Base-by-base conservation (phyloP, 495 filamentous ascomycete genomes). In the Penicillium ochrochloron region DNA sequence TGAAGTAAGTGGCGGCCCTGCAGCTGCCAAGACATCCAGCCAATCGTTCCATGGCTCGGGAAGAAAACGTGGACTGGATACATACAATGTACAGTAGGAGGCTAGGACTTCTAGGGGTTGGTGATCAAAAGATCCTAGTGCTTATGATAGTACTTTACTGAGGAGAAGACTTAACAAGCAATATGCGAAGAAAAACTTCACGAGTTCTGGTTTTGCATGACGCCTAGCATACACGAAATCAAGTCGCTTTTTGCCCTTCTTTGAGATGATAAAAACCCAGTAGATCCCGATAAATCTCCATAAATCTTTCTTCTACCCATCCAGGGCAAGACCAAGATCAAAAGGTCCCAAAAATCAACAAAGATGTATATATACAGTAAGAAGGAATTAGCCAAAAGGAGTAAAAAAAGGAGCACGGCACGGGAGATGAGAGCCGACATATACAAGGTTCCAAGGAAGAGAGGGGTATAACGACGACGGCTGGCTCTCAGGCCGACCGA, bases 281-380 rank as follows among this genome's bases (percentile, higher is more conserved):
- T 53, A 63, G 39, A 61, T 62, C 48, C 57, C 50, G 61, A 29
- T 57, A 53, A 61, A 46, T 64, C 61, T 59, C 63, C 54, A 62
- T 48, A 56, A 56, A 42, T 51, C 59, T 65, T 63, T 61, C 70
- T 64, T 67, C 51, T 61, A 63, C 71, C 70, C 68, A 65, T 73
- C 66, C 68, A 73, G 70, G 68, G 70, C 53, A 42, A 68, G 41
- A 59, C 33, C 50, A 52, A 59, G 60, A 64, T 58, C 17, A 56
- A 67, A 59, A 46, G 55, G 15, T 42, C 41, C 54, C 57, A 66
- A 65, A 61, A 57, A 66, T 59, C 42, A 50, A 59, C 41, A 59
- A 50, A 61, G 21, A 54, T 66, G 61, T 78, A 79, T 79, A 78
- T 79, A 64, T 79, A 79, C 74, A 79, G 42, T 67, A 61, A 60